Base-by-base conservation (phyloP, 371 early-diverging fungal species). In the Zychaea mexicana region DNA sequence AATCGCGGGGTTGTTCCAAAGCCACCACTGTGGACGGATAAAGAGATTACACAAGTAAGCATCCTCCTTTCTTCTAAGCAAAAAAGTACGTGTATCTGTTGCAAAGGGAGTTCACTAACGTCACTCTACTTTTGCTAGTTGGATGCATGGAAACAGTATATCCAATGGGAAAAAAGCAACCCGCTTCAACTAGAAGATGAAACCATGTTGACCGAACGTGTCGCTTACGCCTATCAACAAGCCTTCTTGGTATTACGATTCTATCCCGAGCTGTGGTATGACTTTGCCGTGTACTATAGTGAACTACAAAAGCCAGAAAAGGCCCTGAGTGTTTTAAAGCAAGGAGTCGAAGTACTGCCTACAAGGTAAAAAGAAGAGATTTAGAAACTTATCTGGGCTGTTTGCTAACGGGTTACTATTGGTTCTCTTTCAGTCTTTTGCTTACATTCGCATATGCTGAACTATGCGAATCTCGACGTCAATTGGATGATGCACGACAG, bases 141-240 rank as follows among this genome's bases (percentile, higher is more conserved):
- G 53, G 85, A 85, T 24, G 74, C 83, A 10, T 96, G 96, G 97
- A 93, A 93, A 65, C 74, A 83, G 15, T 95, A 90, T 69, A 90
- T 98, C 59, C 80, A 83, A 47, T 98, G 98, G 98, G 98, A 98
- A 73, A 85, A 82, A 59, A 77, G 85, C 17, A 96, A 98, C 67
- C 97, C 98, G 17, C 75, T 97, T 33, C 85, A 85, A 13, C 63
- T 95, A 28, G 94, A 92, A 33, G 91, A 92, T 24, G 65, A 73
- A 0, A 64, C 72, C 0, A 71, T 72, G 1, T 64, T 96, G 6
- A 72, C 82, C 21, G 84, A 88, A 12, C 88, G 98, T 19, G 90
- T 97, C 2, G 73, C 86, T 1, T 95, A 91, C 73, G 91, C 91
- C 0, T 98, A 94, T 68, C 92, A 91, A 69, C 94, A 94, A 65